Evolutionary conservation across 73 alveolate species (phyloP), one percentile per base, ranked within the genome.

Genomic region (Paramecium tetraurelia): DNA sequence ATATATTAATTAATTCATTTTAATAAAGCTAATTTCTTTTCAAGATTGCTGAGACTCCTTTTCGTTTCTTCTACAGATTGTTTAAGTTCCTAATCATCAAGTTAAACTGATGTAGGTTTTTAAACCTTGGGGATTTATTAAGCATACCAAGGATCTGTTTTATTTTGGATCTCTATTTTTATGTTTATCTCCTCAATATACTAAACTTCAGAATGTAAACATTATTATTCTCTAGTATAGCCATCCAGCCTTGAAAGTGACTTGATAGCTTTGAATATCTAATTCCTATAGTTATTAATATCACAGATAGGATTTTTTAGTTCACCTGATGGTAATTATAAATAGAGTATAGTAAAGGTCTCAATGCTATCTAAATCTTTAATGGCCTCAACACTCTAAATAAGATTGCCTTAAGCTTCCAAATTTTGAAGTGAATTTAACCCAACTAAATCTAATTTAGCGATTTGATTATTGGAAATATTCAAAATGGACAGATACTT

Each of bases 71-170:
- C 75, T 80, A 80, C 16, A 2, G n/a, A 21, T 18, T 46, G 11
- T 21, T 10, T 80, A 21, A 80, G 35, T 35, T 35, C 35, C 16
- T 40, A 12, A 24, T 80, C 90, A 24, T 80, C 90, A 24, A 31
- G 7, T 22, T 41, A 14, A 18, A 43, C n/a, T 43, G 72, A 21
- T 20, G 29, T 12, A 22, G 35, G 22, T 11, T 46, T 22, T 16
- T 80, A 75, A 21, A 80, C 90, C 7, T 80, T 80, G 2, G 90
- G 90, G 20, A 80, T 44, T 80, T 80, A 11, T 44, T 80, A 46
- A 40, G 18, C 90, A 48, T 44, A 80, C 90, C 90, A 80, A 20
- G 90, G 90, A 9, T 36, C 76, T 1, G 43, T 22, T 24, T n/a
- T n/a, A n/a, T n/a, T 80, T 80, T 18, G 70, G 90, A 4, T 44